Conservation (phyloP, 2,329 filamentous ascomycete genomes). For the Trichoderma koningiopsis region DNA sequence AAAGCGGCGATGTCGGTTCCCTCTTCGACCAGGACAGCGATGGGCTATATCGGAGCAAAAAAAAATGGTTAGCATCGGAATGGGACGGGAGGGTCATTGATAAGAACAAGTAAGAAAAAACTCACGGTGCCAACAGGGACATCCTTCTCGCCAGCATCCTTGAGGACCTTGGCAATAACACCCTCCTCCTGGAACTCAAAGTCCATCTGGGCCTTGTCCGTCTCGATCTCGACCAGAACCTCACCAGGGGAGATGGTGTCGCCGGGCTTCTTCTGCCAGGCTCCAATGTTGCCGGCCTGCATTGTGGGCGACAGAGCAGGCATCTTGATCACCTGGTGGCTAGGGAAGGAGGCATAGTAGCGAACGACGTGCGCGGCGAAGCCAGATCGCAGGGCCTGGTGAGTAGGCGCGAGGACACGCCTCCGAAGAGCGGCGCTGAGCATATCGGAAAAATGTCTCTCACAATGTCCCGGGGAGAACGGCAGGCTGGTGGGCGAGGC, state of each 20-base stretch:
- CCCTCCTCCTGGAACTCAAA: slow-evolving; percentile 99
- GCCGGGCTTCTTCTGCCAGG: slow-evolving; percentile 97
- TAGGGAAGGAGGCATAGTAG: slow-evolving; percentile 82
- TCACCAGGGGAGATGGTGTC: slow-evolving; percentile 87
- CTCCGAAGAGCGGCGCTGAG: slow-evolving; percentile 65
- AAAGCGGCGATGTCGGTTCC: slow-evolving; percentile 85
- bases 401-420: slow-evolving; percentile 57
- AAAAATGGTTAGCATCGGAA: slow-evolving; percentile 21
- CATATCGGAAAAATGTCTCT: slow-evolving; percentile 50
- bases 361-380: slow-evolving; percentile 59
- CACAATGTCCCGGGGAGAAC: slow-evolving; percentile 30
- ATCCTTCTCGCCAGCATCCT: slow-evolving; percentile 92
- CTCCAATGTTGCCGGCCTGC: slow-evolving; percentile 93
- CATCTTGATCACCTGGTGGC: slow-evolving; percentile 96
- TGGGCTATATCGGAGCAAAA: slow-evolving; percentile 64
- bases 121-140: slow-evolving; percentile 90
- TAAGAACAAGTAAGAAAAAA: slow-evolving; percentile 33
- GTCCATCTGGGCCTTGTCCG: slow-evolving; percentile 99
- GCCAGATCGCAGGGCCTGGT: slow-evolving; percentile 53
- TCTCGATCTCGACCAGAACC: slow-evolving; percentile 97
- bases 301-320: slow-evolving; percentile 97
- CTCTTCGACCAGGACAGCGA: slow-evolving; percentile 92
- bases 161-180: slow-evolving; percentile 90
- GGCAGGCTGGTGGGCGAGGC: slow-evolving; percentile 27
- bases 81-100: not conserved